Evolutionary conservation across 495 filamentous ascomycete genomes (phyloP).

Genomic region (Neurospora tetraspora): DNA sequence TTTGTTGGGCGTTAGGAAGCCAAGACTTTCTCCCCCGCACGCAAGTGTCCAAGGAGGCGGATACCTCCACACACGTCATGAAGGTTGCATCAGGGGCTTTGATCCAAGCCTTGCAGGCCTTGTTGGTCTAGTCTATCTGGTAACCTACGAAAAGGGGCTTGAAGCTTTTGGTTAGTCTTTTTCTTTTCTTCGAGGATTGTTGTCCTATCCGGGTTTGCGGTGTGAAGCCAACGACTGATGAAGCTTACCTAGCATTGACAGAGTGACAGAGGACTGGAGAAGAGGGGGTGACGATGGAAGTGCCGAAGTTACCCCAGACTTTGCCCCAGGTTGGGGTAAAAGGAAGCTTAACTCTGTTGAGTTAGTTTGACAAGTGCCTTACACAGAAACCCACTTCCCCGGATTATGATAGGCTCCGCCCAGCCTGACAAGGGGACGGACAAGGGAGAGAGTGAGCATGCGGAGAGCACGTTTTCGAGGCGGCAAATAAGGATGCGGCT

Average conservation of each 20-base stretch:
- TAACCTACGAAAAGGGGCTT: neutral
- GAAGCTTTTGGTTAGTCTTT: neutral
- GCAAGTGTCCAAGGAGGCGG: neutral
- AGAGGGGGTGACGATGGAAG: neutral
- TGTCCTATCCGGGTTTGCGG: neutral
- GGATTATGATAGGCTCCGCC: neutral
- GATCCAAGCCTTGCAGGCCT: neutral
- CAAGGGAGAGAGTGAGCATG: neutral
- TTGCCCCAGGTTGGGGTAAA: neutral
- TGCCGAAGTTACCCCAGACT: neutral
- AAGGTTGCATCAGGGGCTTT: neutral
- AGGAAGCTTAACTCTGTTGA: neutral
- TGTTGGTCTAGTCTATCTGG: neutral
- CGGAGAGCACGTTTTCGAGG: neutral
- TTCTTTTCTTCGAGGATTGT: neutral
- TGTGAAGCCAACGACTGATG: neutral
- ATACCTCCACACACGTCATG: neutral
- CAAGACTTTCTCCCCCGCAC: neutral
- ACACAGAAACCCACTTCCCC: neutral
- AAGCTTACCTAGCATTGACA: neutral
- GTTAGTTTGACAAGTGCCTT: neutral
- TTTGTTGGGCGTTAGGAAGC: neutral
- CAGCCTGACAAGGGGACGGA: neutral
- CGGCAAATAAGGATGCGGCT: neutral
- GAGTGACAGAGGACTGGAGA: neutral